Evolutionary conservation across 1,139 yeast genomes (phyloP), one percentile per base, ranked within the genome.

Genomic region (Debaryomyces sp.): DNA sequence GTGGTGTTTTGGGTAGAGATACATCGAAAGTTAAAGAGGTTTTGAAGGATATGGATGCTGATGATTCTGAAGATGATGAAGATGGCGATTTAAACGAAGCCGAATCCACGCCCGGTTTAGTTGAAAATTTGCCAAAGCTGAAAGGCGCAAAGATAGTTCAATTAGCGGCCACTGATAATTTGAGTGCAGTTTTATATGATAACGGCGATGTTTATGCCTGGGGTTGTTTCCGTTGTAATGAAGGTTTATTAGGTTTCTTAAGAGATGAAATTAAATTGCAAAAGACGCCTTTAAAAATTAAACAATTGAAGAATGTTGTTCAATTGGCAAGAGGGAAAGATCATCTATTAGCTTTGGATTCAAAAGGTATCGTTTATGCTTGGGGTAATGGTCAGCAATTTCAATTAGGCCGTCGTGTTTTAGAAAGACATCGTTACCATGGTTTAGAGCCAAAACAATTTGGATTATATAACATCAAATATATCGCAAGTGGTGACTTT

Each of bases 331-430:
- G 87, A 1, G 99, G 99, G 41, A 92, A 92, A 64, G 98, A 94
- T 65, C 99, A 94, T 63, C 66, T 94, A 41, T 67, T 94, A 43
- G 95, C 96, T 17, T 74, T 95, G 43, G 96, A 92, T 63, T 74
- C 81, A 23, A 85, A 82, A 60, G 99, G 99, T 47, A 78, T 85
- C 50, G 98, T 92, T 2, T 90, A 80, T 62, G 92, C 98, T 0
- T 95, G 99, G 99, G 99, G 99, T 56, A 89, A 90, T 64, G 97
- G 97, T 15, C 96, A 91, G 59, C 96, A 89, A 61, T 85, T 77
- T 68, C 99, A 94, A 72, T 77, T 94, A 53, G 99, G 98, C 15
- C 81, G 96, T 60, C 85, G 85, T 58, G 80, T 89, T 17, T 63
- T 87, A 61, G 96, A 89, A 59, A 84, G 96, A 68, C 89, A 86